Evolutionary conservation across 192 early-diverging fungal species (phyloP), one percentile per base, ranked within the genome.

Genomic region (Linnemannia hyalina): DNA sequence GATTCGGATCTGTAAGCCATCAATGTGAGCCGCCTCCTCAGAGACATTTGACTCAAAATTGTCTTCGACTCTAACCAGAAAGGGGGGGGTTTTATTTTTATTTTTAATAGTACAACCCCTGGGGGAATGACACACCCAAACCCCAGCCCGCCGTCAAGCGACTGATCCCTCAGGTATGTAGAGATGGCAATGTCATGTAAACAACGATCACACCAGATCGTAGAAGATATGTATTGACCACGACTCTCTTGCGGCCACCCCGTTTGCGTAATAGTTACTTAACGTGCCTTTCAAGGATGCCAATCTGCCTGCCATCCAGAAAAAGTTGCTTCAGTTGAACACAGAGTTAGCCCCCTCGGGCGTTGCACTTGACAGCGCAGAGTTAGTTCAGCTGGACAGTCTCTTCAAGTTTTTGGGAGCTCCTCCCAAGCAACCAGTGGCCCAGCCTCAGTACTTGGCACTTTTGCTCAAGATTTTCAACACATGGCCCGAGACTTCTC

Each of bases 291-390:
- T 96, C 84, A 91, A 91, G 57, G 87, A 93, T 36, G 95, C 94
- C 57, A 97, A 96, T 49, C 80, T 92, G 1, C 77, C 85, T 6
- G 95, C 93, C 3, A 94, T 99, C 36, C 86, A 93, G 70, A 93
- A 90, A 36, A 99, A 99, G 78, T 88, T 98, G 26, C 63, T 82
- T 6, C 92, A 96, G 80, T 88, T 97, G 47, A 97, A 97, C 81
- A 80, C 70, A 0, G 90, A 93, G 26, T 29, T 95, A 1, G 80
- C 85, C 3, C 42, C 42, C 29, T 82, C 74, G 6, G 81, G 69
- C 22, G 68, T 63, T 29, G 57, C 71, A 18, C 70, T 85, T 13
- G 80, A 71, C 9, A 60, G 65, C 18, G 7, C 77, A 13, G 84
- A 90, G 44, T 42, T 88, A 4, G 38, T 70, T 26, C 77, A 72